Base-by-base conservation (phyloP, 192 early-diverging fungal species). In the Entomortierella parvispora region DNA sequence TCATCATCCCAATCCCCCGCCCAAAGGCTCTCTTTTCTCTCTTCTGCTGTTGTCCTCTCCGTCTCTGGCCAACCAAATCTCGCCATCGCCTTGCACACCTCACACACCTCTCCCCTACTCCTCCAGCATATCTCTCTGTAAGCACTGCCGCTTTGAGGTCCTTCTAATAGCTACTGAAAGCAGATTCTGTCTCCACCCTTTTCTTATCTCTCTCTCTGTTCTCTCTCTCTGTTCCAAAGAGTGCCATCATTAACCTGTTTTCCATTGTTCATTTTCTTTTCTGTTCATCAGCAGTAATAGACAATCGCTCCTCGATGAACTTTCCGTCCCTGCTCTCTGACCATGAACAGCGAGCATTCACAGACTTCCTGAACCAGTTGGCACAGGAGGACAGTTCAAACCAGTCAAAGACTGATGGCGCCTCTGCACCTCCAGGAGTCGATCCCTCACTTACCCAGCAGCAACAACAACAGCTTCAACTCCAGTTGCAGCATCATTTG, bases 291-390 rank as follows among this genome's bases (percentile, higher is more conserved):
- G 23, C 28, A 51, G 32, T 40, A 33, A 34, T 49, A 47, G 23
- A 28, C 31, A 31, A 25, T 56, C 31, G 28, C n/a, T 31, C 53
- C 37, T 22, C 58, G 32, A 76, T 76, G 72, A 68, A 48, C 53
- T 76, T 76, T 48, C 72, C 72, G 22, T 76, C 72, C 11, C 45
- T 76, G 72, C 65, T 76, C 46, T 76, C 72, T 50, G 72, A 76
- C 66, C 72, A 76, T 49, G 72, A 76, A 62, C 72, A 76, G 58
- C 66, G 72, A 44, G 72, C 72, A 26, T 76, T 76, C 65, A 67
- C 72, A 42, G 72, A 76, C 51, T 76, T 76, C 45, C 29, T 76
- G 65, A 76, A 76, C 46, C 72, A 76, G 34, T 40, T 76, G 42
- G 72, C 72, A 18, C 72, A 76, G 54, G 72, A 76, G 29, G 72